These are phyloP conservation scores for Lipomyces orientalis DNA, from an alignment of 805 yeast genomes.

Conservation along the genomic window DNA sequence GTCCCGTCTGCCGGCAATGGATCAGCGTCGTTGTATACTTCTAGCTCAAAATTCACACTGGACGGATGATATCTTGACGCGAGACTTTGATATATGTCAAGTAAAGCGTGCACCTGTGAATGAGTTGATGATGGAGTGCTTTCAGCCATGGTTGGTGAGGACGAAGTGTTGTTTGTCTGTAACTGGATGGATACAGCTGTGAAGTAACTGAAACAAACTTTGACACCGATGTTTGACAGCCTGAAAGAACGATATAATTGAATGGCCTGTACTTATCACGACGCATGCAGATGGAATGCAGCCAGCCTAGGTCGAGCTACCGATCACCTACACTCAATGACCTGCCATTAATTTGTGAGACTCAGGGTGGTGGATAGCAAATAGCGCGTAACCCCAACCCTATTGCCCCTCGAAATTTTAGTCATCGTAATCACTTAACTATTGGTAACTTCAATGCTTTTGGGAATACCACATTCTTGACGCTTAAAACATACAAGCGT, in stretches of 20 bases:
- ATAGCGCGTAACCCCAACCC: too few species aligned
- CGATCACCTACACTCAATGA: too few species aligned
- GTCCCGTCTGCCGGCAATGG: background rate
- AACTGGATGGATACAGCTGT: background rate
- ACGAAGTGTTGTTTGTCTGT: background rate
- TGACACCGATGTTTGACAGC: background rate
- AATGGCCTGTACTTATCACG: background rate
- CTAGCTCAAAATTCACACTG: background rate
- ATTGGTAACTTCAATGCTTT: too few species aligned
- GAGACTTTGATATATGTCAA: background rate
- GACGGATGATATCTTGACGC: background rate
- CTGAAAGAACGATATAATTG: background rate
- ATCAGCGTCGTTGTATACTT: background rate
- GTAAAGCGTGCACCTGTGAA: background rate
- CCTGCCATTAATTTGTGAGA: too few species aligned
- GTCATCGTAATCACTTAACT: too few species aligned
- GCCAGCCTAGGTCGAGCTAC: background rate
- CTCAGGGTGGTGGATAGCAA: too few species aligned
- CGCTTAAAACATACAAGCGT: too few species aligned
- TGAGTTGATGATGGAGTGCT: background rate
- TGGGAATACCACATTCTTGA: too few species aligned
- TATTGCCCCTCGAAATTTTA: too few species aligned
- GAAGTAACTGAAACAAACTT: background rate
- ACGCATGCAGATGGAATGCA: background rate
- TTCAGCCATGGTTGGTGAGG: background rate